Conservation (phyloP, 768 basidiomycete species). For the Chalciporus pseudorubinellus region DNA sequence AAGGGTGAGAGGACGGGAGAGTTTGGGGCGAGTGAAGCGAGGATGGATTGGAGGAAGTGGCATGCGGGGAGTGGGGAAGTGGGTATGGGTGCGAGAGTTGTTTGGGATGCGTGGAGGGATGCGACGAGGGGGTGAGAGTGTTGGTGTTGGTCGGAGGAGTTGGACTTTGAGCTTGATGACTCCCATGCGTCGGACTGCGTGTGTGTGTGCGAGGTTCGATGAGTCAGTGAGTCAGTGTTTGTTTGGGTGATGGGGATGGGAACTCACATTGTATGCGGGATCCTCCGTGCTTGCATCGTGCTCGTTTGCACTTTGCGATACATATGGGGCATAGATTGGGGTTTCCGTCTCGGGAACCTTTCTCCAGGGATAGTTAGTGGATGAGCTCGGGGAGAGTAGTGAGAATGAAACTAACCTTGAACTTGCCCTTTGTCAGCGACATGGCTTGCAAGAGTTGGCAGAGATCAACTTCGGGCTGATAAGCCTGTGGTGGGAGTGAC, state of each 20-base stretch:
- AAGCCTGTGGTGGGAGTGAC: slow-evolving; percentile 16
- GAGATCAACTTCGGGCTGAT: slow-evolving; percentile 42
- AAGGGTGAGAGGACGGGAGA: slow-evolving; percentile 34
- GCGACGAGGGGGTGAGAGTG: not conserved
- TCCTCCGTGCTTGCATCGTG: slow-evolving; percentile 47
- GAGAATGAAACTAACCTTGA: slow-evolving; percentile 27
- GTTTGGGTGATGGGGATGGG: not conserved
- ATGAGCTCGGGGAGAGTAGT: not conserved
- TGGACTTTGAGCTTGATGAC: slow-evolving; percentile 41
- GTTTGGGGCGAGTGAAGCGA: slow-evolving; percentile 49
- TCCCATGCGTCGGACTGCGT: slow-evolving; percentile 45
- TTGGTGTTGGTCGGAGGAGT: slow-evolving; percentile 29
- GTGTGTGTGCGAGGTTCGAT: not conserved
- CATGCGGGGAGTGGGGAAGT: slow-evolving; percentile 44
- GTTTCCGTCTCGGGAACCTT: slow-evolving; percentile 27
- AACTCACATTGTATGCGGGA: slow-evolving; percentile 41
- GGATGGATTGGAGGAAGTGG: slow-evolving; percentile 60
- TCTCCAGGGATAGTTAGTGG: slow-evolving; percentile 31
- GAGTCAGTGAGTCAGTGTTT: too few species aligned
- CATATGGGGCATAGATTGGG: slow-evolving; percentile 25
- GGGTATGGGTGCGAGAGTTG: not conserved
- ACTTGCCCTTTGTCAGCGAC: slow-evolving; percentile 40
- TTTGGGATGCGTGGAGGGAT: slow-evolving; percentile 10
- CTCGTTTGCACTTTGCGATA: slow-evolving; percentile 34
- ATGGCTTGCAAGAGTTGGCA: slow-evolving; percentile 53